These are phyloP conservation scores for Camellia japonica DNA, from an alignment of 148 eudicot genomes.

Conservation along the genomic window DNA sequence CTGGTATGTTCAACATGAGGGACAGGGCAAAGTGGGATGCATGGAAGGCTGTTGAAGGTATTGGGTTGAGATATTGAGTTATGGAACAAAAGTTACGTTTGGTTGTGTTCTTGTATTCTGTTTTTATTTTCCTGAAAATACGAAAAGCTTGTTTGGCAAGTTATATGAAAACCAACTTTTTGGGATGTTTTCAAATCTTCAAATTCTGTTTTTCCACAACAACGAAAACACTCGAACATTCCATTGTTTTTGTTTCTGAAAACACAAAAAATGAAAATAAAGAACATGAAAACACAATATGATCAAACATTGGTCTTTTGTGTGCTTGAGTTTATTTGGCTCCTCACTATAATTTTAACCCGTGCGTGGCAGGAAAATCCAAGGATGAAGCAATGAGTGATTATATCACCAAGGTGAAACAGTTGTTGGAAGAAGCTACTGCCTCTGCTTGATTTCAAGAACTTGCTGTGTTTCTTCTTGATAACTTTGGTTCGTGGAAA, in stretches of 20 bases:
- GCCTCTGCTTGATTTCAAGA: slow-evolving; percentile 35
- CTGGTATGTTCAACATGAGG: slow-evolving; percentile 74
- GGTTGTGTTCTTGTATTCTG: too few species aligned
- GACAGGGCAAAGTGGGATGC: slow-evolving; percentile 96
- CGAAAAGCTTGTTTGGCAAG: too few species aligned
- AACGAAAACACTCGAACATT: too few species aligned
- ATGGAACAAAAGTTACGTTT: background rate
- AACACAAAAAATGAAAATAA: too few species aligned
- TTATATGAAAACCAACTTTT: too few species aligned
- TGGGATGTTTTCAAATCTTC: too few species aligned
- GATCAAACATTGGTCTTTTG: background rate
- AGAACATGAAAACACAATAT: background rate
- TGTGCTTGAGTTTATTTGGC: background rate
- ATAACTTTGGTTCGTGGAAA: background rate
- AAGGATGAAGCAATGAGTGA: slow-evolving; percentile 74
- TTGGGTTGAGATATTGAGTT: background rate
- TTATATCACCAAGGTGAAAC: slow-evolving; percentile 96
- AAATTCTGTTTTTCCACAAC: too few species aligned
- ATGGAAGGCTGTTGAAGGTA: slow-evolving; percentile 95
- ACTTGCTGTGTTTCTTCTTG: background rate
- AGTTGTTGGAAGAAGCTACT: slow-evolving; percentile 75
- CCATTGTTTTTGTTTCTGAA: too few species aligned
- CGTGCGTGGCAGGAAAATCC: slow-evolving; percentile 59
- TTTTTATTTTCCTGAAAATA: too few species aligned
- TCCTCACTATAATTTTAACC: background rate